Percentiles rank a stretch among this genome's conserved stretches.
Evolutionary conservation across 257 asterid species (phyloP).

Genomic region (Solanum virginianum): DNA sequence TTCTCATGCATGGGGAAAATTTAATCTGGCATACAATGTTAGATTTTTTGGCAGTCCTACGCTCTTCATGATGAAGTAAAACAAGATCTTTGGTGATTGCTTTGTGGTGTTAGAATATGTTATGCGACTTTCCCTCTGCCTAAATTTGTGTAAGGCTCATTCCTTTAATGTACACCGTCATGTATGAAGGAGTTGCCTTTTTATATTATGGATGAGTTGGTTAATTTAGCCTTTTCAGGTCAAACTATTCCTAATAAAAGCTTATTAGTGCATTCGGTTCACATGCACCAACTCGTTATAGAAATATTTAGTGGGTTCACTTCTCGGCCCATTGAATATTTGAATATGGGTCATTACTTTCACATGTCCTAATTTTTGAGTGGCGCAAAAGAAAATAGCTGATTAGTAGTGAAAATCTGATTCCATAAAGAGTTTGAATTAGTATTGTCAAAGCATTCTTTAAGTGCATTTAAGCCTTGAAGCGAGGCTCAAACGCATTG

Average conservation of each 20-base stretch:
- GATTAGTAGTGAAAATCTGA: background rate
- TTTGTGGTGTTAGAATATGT: background rate
- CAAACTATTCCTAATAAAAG: background rate
- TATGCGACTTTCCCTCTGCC: background rate
- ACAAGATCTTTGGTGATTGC: background rate
- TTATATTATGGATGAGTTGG: background rate
- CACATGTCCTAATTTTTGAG: background rate
- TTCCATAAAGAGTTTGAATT: background rate
- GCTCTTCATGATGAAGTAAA: background rate
- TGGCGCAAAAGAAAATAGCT: background rate
- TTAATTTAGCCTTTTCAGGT: background rate
- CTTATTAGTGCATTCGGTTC: background rate
- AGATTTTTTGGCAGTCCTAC: background rate
- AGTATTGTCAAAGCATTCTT: too few relatives aligned
- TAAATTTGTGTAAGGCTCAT: background rate
- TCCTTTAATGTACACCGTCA: background rate
- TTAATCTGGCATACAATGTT: background rate
- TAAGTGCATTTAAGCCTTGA: too few relatives aligned
- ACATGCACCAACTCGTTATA: background rate
- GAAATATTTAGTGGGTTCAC: background rate
- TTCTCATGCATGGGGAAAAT: background rate
- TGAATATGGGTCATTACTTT: background rate
- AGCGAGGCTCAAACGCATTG: too few relatives aligned
- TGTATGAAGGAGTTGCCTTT: background rate
- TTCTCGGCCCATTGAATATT: background rate